phyloP scores from a whole-genome alignment of 2,329 filamentous ascomycete species.

The Alternaria infectoria region DNA sequence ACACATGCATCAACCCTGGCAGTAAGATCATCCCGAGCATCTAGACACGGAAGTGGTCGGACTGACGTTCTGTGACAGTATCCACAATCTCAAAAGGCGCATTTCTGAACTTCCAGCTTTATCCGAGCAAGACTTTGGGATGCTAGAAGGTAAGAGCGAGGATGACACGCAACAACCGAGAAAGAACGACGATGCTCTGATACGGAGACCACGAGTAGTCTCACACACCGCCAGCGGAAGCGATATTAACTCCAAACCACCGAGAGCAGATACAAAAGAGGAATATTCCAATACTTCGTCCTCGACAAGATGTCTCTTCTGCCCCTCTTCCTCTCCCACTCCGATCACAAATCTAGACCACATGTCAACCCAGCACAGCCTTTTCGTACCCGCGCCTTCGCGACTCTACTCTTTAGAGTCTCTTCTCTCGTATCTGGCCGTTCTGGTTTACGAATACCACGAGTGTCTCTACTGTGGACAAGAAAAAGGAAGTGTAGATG shows the following conservation, averaged over 20 bases:
- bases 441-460: neutral
- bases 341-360: neutral
- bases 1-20: conserved; percentile 5
- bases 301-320: conserved; percentile 3
- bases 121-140: neutral
- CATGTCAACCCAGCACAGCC: neutral
- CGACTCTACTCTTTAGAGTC: neutral
- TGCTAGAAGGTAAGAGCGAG: neutral
- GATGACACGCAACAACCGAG: neutral
- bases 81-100: neutral
- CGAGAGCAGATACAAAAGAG: rapidly evolving
- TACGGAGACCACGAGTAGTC: neutral
- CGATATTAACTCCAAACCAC: rapidly evolving
- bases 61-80: neutral
- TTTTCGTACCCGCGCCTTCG: neutral
- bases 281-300: neutral
- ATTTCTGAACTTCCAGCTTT: neutral
- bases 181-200: neutral
- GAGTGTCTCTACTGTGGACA: conserved; percentile 7
- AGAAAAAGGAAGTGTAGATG: neutral
- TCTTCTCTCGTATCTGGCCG: neutral
- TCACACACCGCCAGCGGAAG: too few species aligned
- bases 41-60: rapidly evolving
- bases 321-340: neutral
- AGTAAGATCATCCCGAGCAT: neutral